Percentiles rank a stretch among this genome's conserved stretches.
Conservation (phyloP, 352 stramenopile genomes). For the Phytopythium aichiense region DNA sequence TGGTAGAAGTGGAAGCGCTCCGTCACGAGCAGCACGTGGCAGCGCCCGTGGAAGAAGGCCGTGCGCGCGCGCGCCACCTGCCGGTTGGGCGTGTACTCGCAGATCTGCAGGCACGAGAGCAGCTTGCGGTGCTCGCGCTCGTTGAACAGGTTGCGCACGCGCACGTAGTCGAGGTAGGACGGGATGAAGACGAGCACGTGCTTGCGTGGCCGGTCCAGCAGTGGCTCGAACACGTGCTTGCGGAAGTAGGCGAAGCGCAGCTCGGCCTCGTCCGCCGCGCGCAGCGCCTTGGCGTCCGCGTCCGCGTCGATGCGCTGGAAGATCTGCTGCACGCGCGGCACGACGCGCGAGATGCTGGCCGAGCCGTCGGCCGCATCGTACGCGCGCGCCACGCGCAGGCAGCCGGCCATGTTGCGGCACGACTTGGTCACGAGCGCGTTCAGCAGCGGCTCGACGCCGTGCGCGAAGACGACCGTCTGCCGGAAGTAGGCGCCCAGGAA, state of each 20-base stretch:
- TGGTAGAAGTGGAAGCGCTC: slow-evolving; percentile 88
- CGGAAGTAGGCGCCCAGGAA: slow-evolving; percentile 67
- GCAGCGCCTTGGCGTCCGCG: slow-evolving; percentile 12
- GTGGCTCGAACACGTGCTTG: slow-evolving; percentile 70
- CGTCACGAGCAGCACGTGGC: slow-evolving; percentile 77
- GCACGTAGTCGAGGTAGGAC: slow-evolving; percentile 86
- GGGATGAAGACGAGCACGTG: slow-evolving; percentile 79
- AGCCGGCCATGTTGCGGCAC: slow-evolving; percentile 50
- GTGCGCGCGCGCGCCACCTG: slow-evolving; percentile 69
- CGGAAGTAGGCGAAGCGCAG: slow-evolving; percentile 74
- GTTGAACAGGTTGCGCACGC: slow-evolving; percentile 79
- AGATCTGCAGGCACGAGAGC: slow-evolving; percentile 63
- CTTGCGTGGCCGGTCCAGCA: slow-evolving; percentile 62
- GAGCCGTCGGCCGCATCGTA: slow-evolving; percentile 47
- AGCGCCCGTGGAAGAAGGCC: slow-evolving; percentile 70
- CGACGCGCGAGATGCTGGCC: slow-evolving; percentile 55
- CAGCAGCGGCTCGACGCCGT: slow-evolving; percentile 54
- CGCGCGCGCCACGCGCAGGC: slow-evolving; percentile 51
- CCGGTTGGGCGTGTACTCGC: slow-evolving; percentile 67
- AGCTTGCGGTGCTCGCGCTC: slow-evolving; percentile 72
- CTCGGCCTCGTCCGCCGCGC: slow-evolving; percentile 44
- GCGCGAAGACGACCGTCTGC: slow-evolving; percentile 67
- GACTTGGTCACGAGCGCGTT: slow-evolving; percentile 56
- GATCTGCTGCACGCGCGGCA: slow-evolving; percentile 72
- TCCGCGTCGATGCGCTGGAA: slow-evolving; percentile 73